These are phyloP conservation scores for Ramaria rubella DNA, from an alignment of 768 basidiomycete genomes.

Conservation along the genomic window DNA sequence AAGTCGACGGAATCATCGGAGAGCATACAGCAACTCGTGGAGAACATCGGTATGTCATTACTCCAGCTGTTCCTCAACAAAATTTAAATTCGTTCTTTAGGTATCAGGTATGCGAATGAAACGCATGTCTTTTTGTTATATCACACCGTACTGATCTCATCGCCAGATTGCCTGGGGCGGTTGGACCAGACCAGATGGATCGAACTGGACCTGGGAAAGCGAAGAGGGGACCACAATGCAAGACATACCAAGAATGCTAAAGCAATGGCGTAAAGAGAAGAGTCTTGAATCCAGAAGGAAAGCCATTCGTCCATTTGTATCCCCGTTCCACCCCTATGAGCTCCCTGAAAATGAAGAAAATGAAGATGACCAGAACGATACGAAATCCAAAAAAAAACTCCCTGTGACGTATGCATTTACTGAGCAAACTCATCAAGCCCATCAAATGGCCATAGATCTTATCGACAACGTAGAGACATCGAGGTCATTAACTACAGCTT, in stretches of 20 bases:
- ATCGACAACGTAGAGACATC: not conserved
- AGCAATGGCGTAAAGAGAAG: not conserved
- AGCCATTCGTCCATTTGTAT: not conserved
- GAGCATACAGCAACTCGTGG: not conserved
- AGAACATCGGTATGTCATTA: not conserved
- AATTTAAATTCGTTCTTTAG: not conserved
- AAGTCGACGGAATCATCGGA: not conserved
- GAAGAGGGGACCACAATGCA: slow-evolving; percentile 6
- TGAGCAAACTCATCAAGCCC: slow-evolving; percentile 6
- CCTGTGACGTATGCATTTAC: slow-evolving; percentile 2
- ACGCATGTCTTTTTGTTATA: too few relatives aligned
- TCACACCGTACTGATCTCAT: not conserved
- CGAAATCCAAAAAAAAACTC: not conserved
- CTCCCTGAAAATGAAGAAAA: not conserved
- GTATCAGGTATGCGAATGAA: not conserved
- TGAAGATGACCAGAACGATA: not conserved
- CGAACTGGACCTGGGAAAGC: slow-evolving; percentile 6
- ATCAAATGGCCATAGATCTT: not conserved
- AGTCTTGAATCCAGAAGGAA: not conserved
- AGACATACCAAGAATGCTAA: not conserved
- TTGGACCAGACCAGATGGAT: slow-evolving; percentile 1
- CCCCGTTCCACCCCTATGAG: not conserved
- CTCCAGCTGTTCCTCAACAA: too few relatives aligned
- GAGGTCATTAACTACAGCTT: not conserved
- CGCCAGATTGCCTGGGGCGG: slow-evolving; percentile 4